These are phyloP conservation scores for Fusarium sp. DNA, from an alignment of 2,329 filamentous ascomycete species.

Conservation along the genomic window DNA sequence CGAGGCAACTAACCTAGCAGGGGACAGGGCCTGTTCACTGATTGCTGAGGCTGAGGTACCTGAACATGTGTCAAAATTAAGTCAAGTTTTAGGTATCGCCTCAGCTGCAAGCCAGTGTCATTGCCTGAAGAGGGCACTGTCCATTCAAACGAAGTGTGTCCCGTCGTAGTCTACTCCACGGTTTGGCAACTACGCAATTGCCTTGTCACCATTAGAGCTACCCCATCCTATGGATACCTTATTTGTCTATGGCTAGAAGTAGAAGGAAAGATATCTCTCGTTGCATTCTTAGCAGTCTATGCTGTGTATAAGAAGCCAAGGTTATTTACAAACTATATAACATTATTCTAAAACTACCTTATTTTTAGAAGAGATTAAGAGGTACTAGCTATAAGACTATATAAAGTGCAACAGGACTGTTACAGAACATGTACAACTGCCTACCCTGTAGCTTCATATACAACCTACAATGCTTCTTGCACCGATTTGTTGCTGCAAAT, in stretches of 20 bases:
- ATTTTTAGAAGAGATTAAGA: background rate
- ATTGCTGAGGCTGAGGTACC: background rate
- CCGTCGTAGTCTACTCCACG: background rate
- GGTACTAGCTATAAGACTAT: background rate
- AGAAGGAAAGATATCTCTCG: background rate
- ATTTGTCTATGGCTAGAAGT: background rate
- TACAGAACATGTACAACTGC: too few species aligned
- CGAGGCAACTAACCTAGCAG: slow-evolving; percentile 28
- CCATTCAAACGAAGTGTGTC: background rate
- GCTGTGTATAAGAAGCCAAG: background rate
- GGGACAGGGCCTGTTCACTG: background rate
- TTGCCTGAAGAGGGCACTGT: background rate
- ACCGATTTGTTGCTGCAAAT: too few species aligned
- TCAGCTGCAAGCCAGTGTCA: background rate
- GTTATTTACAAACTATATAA: background rate
- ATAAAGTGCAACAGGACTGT: background rate
- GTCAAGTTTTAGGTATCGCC: background rate
- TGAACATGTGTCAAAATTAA: background rate
- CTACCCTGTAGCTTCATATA: background rate
- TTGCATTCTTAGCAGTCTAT: background rate
- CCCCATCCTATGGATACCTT: background rate
- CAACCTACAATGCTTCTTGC: background rate
- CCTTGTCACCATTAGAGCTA: background rate
- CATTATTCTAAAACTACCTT: background rate
- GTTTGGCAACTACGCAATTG: background rate